Evolutionary conservation across 495 filamentous ascomycete genomes (phyloP).

Genomic region (Penicilliopsis zonata): DNA sequence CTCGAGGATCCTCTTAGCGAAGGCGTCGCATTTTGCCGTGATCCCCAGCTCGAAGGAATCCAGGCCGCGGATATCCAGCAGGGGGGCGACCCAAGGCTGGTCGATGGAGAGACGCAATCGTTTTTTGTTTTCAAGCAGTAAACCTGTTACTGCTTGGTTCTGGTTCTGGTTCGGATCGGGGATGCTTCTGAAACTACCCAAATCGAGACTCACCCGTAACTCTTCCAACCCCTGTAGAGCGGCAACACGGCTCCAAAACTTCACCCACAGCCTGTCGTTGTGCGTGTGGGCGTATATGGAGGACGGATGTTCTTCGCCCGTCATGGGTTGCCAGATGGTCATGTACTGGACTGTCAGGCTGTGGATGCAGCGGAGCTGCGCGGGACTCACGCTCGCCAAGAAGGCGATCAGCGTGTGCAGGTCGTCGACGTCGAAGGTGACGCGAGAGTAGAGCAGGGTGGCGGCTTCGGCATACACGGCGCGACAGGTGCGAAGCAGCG

Average conservation of each 20-base stretch:
- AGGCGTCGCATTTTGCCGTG: constrained; percentile 23
- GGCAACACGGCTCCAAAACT: constrained; percentile 21
- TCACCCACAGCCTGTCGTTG: constrained; percentile 23
- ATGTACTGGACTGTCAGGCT: constrained; percentile 24
- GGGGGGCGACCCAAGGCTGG: constrained; percentile 21
- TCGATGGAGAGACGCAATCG: constrained; percentile 14
- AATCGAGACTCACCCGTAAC: constrained; percentile 19
- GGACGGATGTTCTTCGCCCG: constrained; percentile 17
- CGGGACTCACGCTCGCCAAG: constrained; percentile 7
- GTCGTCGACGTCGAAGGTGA: constrained; percentile 28
- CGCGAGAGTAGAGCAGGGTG: constrained; percentile 15
- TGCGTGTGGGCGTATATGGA: constrained; percentile 32
- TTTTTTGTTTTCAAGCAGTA: constrained; percentile 8
- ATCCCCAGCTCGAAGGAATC: constrained; percentile 24
- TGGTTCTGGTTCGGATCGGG: no score
- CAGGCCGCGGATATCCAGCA: constrained; percentile 22
- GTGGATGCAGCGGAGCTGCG: constrained; percentile 9
- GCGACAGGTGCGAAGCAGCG: constrained; percentile 29
- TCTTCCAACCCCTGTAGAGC: constrained; percentile 9
- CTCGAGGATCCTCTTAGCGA: constrained; percentile 18
- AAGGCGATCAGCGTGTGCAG: constrained; percentile 31
- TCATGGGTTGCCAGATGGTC: constrained; percentile 25
- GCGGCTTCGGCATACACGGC: constrained; percentile 29
- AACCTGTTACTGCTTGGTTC: constrained; percentile 5
- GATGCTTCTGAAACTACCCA: constrained; percentile 23